Percentiles rank a stretch among this genome's conserved stretches.
Evolutionary conservation across 78 protist species (phyloP).

Genomic region (Dictyostelium purpureum): DNA sequence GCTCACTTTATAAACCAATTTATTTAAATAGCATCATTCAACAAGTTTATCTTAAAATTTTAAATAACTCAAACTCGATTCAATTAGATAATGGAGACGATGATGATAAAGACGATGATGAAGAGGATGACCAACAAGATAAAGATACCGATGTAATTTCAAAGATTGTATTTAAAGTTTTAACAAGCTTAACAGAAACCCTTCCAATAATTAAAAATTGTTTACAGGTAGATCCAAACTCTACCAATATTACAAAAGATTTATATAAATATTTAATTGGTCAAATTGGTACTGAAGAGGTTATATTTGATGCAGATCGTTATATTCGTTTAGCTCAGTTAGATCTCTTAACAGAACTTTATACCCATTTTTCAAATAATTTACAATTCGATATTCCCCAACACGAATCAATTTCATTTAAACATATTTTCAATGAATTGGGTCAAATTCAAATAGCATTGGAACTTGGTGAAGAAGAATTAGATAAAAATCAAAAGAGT

Average conservation of each 20-base stretch:
- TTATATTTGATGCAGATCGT: constrained; percentile 32
- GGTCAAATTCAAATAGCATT: not conserved
- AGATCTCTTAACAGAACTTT: not conserved
- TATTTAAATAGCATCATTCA: not conserved
- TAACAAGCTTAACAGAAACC: not conserved
- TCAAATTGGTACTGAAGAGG: constrained; percentile 19
- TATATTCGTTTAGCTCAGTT: constrained; percentile 7
- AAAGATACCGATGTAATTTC: constrained; percentile 17
- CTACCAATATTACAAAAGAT: not conserved
- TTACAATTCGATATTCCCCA: not conserved
- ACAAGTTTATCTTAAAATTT: not conserved
- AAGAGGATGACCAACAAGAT: not conserved
- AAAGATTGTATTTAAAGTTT: constrained; percentile 11
- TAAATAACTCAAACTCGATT: not conserved
- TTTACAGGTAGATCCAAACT: not conserved
- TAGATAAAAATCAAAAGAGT: not conserved
- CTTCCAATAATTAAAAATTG: not conserved
- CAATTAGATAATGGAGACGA: not conserved
- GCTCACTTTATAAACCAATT: not conserved
- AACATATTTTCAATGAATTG: constrained; percentile 1
- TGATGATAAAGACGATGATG: not conserved
- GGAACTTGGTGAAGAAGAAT: constrained; percentile 19
- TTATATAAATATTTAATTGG: not conserved
- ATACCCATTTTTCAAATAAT: not conserved
- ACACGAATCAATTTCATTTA: not conserved